Base-by-base conservation (phyloP, 2,329 filamentous ascomycete genomes). In the Knufia fluminis region DNA sequence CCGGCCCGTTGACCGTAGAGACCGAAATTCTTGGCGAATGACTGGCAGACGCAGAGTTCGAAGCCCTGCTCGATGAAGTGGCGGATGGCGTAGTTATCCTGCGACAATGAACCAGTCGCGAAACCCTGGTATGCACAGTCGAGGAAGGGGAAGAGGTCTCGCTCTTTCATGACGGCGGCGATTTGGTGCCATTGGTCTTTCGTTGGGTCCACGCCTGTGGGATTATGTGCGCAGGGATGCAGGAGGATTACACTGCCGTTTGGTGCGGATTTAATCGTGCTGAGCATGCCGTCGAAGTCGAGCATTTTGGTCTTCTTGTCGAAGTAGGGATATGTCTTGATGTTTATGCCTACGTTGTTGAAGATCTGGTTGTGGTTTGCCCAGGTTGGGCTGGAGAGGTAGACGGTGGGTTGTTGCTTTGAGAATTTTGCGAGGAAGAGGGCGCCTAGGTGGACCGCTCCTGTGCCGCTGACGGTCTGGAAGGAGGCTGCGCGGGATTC, bases 351-450 rank as follows among this genome's bases (percentile, higher is more conserved):
- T 64, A 96, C 89, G 65, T 97, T 97, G 69, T 76, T 79, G 74
- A 98, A 95, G 76, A 98, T 96, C 70, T 97, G 92, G 73, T 94
- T 83, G 80, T 98, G 92, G 74, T 98, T 98, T 59, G 86, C 89
- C 92, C 92, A 98, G 54, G 92, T 98, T 47, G 92, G 92, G 68
- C 85, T 86, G 62, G 89, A 95, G 68, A 97, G 76, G 77, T 95
- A 96, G 70, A 94, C 80, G 52, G 82, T 80, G 59, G 83, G 71
- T 77, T 80, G 64, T 78, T 76, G 63, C 31, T 69, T 69, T 51
- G 74, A 75, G 80, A 97, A 98, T 68, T 84, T 90, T 67, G 85
- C 75, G 53, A 98, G 83, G 81, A 98, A 98, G 59, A 94, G 82
- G 56, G 83, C 90, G 58, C 92, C 92, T 32, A 97, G 75, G 66